Evolutionary conservation across 2,329 filamentous ascomycete species (phyloP).

Genomic region (Pseudocercospora cruenta): DNA sequence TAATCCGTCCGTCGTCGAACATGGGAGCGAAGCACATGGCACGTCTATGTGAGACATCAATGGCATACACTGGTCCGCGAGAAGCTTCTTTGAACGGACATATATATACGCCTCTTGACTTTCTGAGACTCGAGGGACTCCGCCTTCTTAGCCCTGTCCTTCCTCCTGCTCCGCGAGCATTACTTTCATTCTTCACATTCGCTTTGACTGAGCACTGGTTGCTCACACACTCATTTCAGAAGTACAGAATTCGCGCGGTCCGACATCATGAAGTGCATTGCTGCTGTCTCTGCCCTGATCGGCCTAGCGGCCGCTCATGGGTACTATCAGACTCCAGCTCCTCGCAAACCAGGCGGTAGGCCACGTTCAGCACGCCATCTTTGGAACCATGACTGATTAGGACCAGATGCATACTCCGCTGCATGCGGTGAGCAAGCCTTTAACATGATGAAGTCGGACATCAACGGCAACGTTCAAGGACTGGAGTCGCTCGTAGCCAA

Average conservation of each 20-base stretch:
- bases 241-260: background rate
- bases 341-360: conserved; percentile 53
- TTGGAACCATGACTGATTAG: background rate
- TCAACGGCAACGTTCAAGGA: conserved; percentile 62
- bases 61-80: background rate
- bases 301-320: conserved; percentile 58
- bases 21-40: conserved; percentile 13
- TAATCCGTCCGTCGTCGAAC: background rate
- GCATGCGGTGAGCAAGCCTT: conserved; percentile 60
- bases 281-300: conserved; percentile 49
- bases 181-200: conserved; percentile 19
- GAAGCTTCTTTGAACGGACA: background rate
- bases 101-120: background rate
- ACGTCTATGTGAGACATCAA: conserved; percentile 16
- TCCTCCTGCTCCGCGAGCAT: conserved; percentile 24
- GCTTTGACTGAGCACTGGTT: conserved; percentile 18
- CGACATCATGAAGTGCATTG: conserved; percentile 32
- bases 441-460: conserved; percentile 57
- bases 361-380: background rate
- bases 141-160: background rate
- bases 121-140: background rate
- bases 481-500: conserved; percentile 53
- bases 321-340: conserved; percentile 53
- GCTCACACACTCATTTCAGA: conserved; percentile 8
- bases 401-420: conserved; percentile 48